Percentiles rank a stretch among this genome's conserved stretches.
Evolutionary conservation across 2,329 filamentous ascomycete genomes (phyloP).

Genomic region (Colletotrichum destructivum): DNA sequence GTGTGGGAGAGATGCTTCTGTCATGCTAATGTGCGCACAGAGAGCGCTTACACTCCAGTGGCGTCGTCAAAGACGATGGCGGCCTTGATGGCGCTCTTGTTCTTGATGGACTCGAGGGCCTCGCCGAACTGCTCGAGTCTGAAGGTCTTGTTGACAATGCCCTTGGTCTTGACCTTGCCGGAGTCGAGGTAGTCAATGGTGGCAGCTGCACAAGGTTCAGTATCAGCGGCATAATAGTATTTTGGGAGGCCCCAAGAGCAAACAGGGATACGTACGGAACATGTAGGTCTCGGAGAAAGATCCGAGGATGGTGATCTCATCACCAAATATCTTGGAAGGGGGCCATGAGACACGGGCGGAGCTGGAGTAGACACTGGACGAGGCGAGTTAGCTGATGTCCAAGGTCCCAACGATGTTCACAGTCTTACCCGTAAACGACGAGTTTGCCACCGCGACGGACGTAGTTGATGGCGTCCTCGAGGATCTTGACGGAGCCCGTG

Average conservation of each 20-base stretch:
- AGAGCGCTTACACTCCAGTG: slow-evolving; percentile 43
- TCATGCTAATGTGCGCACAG: slow-evolving; percentile 32
- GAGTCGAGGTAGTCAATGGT: slow-evolving; percentile 69
- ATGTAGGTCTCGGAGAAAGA: slow-evolving; percentile 83
- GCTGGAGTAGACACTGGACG: slow-evolving; percentile 72
- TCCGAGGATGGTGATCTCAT: slow-evolving; percentile 80
- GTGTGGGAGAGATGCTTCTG: slow-evolving; percentile 1
- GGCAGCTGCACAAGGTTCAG: slow-evolving; percentile 51
- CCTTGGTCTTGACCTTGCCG: slow-evolving; percentile 74
- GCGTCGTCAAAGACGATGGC: slow-evolving; percentile 78
- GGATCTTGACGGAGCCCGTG: slow-evolving; percentile 77
- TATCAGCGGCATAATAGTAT: neutral
- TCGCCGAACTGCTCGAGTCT: slow-evolving; percentile 81
- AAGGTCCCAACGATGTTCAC: no score
- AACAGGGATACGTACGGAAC: slow-evolving; percentile 67
- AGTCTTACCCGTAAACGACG: slow-evolving; percentile 72
- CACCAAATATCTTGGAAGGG: slow-evolving; percentile 79
- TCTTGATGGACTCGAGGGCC: slow-evolving; percentile 78
- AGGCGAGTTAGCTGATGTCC: slow-evolving; percentile 9
- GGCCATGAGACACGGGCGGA: slow-evolving; percentile 76
- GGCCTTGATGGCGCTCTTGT: slow-evolving; percentile 82
- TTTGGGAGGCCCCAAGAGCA: neutral
- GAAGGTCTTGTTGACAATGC: slow-evolving; percentile 82
- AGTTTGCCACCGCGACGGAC: slow-evolving; percentile 80
- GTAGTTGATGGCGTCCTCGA: slow-evolving; percentile 80